Evolutionary conservation across 1,284 basidiomycete genomes (phyloP).

Genomic region (Somion occarium): DNA sequence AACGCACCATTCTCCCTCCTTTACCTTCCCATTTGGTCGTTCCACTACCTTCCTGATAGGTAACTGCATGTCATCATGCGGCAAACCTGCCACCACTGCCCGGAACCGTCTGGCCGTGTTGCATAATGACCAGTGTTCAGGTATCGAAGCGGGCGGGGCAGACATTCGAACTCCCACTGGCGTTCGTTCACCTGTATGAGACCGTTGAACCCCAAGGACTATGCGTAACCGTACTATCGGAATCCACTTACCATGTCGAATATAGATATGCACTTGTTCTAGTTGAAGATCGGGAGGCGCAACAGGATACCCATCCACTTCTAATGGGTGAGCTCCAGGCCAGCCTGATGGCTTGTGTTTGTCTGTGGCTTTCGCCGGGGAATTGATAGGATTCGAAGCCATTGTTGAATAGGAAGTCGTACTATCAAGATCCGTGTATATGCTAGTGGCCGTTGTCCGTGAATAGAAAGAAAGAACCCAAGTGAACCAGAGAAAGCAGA

Average conservation of each 20-base stretch:
- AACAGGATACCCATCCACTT: conserved; percentile 55
- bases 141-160: conserved; percentile 58
- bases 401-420: background rate
- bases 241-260: conserved; percentile 66
- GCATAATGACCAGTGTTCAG: conserved; percentile 69
- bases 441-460: background rate
- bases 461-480: background rate
- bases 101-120: conserved; percentile 50
- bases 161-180: conserved; percentile 65
- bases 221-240: too few species aligned
- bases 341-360: background rate
- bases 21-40: conserved; percentile 45
- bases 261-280: conserved; percentile 70
- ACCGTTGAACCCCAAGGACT: background rate
- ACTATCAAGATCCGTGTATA: background rate
- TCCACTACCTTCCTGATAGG: conserved; percentile 46
- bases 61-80: conserved; percentile 17
- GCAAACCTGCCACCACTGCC: conserved; percentile 37
- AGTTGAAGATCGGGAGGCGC: conserved; percentile 53
- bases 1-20: conserved; percentile 60
- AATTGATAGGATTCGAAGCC: background rate
- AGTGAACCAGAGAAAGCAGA: background rate
- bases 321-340: conserved; percentile 35
- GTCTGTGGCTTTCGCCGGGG: background rate
- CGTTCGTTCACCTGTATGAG: conserved; percentile 57